Conservation (phyloP, 371 early-diverging fungal genomes). For the Zopfochytrium polystomum region DNA sequence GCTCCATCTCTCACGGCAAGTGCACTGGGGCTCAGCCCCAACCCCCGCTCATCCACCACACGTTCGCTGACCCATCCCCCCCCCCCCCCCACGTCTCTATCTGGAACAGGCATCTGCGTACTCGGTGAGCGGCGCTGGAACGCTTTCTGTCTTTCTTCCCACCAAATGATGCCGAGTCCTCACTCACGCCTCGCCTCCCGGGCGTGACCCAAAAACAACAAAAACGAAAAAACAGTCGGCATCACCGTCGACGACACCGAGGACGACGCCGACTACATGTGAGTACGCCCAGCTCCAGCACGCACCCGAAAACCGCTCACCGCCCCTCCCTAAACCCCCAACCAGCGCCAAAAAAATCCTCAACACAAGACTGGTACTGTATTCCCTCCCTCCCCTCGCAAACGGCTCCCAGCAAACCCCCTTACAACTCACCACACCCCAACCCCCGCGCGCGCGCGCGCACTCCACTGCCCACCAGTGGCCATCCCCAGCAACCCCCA, state of each 20-base stretch:
- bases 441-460: neutral
- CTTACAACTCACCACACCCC: neutral
- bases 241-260: conserved; percentile 18
- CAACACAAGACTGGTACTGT: neutral
- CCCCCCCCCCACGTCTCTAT: no score
- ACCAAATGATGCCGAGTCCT: neutral
- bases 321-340: no score
- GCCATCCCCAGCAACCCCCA: conserved; percentile 4
- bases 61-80: no score
- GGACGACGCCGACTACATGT: conserved; percentile 23
- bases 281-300: no score
- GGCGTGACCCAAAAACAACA: neutral
- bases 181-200: neutral
- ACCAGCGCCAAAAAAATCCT: neutral
- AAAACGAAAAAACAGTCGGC: conserved; percentile 7
- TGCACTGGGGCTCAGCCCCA: no score
- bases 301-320: no score
- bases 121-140: neutral
- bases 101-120: no score
- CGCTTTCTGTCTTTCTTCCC: neutral
- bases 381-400: neutral
- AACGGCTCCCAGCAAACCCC: neutral
- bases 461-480: conserved; percentile 9
- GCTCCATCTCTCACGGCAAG: conserved; percentile 24
- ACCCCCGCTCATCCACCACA: no score